Base-by-base conservation (phyloP, 345 rosid species). In the Gynandropsis gynandra region DNA sequence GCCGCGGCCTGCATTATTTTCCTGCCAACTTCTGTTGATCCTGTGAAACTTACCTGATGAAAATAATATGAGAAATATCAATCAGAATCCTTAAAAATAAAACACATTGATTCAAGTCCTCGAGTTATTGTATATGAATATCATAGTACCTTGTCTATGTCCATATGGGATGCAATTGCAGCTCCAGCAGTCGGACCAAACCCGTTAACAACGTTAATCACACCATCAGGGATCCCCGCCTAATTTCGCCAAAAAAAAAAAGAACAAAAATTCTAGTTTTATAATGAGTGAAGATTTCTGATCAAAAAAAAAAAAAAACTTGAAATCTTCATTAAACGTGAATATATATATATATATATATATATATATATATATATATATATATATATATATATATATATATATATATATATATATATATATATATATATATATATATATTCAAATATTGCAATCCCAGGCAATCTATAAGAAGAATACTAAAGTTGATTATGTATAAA, bases 211-310 rank as follows among this genome's bases (percentile, higher is more conserved):
- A 87, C 77, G 52, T 90, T 87, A 19, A 90, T 24, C 67, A 90
- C 96, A 50, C 96, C 98, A 35, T 80, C 82, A 2, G 98, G 98
- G 10, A 90, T 13, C 10, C 97, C 96, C 5, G 92, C 92, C 89
- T 87, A 59, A 57, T 42, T n/a, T 54, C 0, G 46, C 5, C 4
- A 24, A 24, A 24, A 5, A 24, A 2, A 2, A 5, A 5, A 24
- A 2, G 29, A 24, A 24, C 4, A 24, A 5, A 24, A 24, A 2
- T 24, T 24, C 5, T 5, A 24, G 5, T 24, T 24, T 5, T 5
- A 24, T 5, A 5, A 24, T n/a, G n/a, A n/a, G n/a, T n/a, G n/a
- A n/a, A n/a, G n/a, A n/a, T n/a, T n/a, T n/a, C n/a, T n/a, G n/a
- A n/a, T n/a, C n/a, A n/a, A n/a, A n/a, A n/a, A n/a, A n/a, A n/a